Base-by-base conservation (phyloP, 1,139 yeast genomes). In the Scheffersomyces insectosa region DNA sequence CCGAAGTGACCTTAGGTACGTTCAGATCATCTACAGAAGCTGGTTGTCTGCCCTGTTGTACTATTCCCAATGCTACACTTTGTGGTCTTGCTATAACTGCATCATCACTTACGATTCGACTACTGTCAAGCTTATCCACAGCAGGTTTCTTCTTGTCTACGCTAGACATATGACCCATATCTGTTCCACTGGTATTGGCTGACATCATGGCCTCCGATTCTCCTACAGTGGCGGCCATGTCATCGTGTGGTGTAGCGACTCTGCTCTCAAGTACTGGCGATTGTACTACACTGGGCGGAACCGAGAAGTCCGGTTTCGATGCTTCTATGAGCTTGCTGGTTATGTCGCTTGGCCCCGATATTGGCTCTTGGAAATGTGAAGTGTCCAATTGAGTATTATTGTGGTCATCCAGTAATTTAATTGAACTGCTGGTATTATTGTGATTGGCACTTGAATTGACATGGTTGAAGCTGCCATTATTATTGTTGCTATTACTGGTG, bases 1-100 rank as follows among this genome's bases (percentile, higher is more conserved):
- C 72, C 0, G 72, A 62, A 3, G 64, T 65, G 2, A 70, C 72
- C 16, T 61, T 47, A 3, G 70, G 64, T 1, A 54, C 42, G 10
- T 43, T 28, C 6, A 20, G 7, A 10, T 14, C 34, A 11, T 31
- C 34, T 10, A 14, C 20, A 4, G n/a, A 6, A n/a, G 23, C 1
- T 5, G 34, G 34, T 11, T 13, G 11, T 31, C 34, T 14, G 5
- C 25, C 25, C 34, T 14, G n/a, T 3, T 15, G 9, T n/a, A 20
- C n/a, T n/a, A 11, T n/a, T 3, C 23, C 34, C 11, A 31, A 11
- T 12, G 34, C 15, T 31, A 9, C 20, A 9, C 20, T 31, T 20
- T 31, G 34, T 4, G 34, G 34, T 31, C 34, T 31, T 5, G 11
- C 13, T 11, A 31, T 31, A 2, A 31, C 8, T 12, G 34, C 15